Percentiles rank a stretch among this genome's conserved stretches.
These are phyloP conservation scores for Volvox carteri DNA, from an alignment of 163 green algal species.

Conservation along the genomic window DNA sequence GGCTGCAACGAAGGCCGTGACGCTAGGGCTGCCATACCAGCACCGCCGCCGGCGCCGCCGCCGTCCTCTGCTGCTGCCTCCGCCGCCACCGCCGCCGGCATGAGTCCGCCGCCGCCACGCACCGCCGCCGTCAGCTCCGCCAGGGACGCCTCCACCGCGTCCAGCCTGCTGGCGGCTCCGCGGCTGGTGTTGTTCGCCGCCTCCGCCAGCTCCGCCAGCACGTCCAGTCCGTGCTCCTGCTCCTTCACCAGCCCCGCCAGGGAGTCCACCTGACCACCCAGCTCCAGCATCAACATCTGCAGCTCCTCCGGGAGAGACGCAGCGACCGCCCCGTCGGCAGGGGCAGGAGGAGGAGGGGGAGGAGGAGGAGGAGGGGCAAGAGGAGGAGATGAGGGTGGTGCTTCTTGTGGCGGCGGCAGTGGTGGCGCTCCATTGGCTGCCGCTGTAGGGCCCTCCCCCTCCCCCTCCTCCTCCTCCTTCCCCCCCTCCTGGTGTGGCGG, in stretches of 20 bases:
- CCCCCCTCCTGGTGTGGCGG: too few relatives aligned
- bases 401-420: too few relatives aligned
- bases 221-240: constrained; percentile 54
- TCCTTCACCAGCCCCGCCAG: neutral
- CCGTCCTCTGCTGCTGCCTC: neutral
- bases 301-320: neutral
- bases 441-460: too few relatives aligned
- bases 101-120: neutral
- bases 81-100: neutral
- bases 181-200: neutral
- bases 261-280: constrained; percentile 2
- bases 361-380: too few relatives aligned
- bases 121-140: neutral
- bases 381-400: too few relatives aligned
- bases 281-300: neutral
- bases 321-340: too few relatives aligned
- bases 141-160: constrained; percentile 15
- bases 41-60: neutral
- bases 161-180: neutral
- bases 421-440: too few relatives aligned
- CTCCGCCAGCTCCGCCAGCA: constrained; percentile 49
- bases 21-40: neutral
- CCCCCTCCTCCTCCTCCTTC: too few relatives aligned
- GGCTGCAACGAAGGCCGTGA: neutral
- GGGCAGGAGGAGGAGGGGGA: too few relatives aligned